phyloP scores from a whole-genome alignment of 2,329 filamentous ascomycete genomes.

The Monosporascus sp. region DNA sequence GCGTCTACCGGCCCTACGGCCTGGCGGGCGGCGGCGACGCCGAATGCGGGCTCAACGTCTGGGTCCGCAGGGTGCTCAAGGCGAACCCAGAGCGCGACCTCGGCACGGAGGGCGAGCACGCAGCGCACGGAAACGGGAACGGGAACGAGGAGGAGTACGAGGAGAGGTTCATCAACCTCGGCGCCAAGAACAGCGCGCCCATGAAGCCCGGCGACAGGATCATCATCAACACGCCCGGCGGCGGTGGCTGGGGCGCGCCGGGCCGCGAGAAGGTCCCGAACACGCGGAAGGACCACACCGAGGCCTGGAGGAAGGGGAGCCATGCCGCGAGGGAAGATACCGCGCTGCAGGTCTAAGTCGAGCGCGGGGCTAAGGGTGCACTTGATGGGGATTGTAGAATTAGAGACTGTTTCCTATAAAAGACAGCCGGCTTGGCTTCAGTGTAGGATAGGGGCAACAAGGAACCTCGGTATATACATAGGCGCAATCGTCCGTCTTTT shows the following conservation, averaged over 20 bases:
- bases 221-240: constrained; percentile 72
- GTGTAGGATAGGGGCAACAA: too few relatives aligned
- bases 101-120: constrained; percentile 12
- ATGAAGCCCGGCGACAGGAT: constrained; percentile 75
- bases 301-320: constrained; percentile 51
- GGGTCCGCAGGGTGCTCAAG: constrained; percentile 70
- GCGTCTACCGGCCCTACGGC: constrained; percentile 72
- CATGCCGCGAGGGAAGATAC: constrained; percentile 51
- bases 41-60: constrained; percentile 75
- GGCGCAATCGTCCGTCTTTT: too few relatives aligned
- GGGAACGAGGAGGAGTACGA: constrained; percentile 41
- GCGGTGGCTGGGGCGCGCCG: constrained; percentile 66
- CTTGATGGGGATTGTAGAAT: too few relatives aligned
- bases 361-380: too few relatives aligned
- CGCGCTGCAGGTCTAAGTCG: constrained; percentile 45
- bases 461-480: too few relatives aligned
- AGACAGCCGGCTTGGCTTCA: too few relatives aligned
- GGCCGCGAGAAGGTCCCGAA: constrained; percentile 52
- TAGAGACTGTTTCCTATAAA: too few relatives aligned
- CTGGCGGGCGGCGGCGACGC: constrained; percentile 78
- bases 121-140: constrained; percentile 15
- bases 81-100: constrained; percentile 40
- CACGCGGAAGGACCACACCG: constrained; percentile 47
- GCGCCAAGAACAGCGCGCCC: constrained; percentile 72
- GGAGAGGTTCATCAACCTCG: constrained; percentile 64